These are phyloP conservation scores for Poa annua DNA, from an alignment of 176 grass and related monocot species.

Conservation along the genomic window DNA sequence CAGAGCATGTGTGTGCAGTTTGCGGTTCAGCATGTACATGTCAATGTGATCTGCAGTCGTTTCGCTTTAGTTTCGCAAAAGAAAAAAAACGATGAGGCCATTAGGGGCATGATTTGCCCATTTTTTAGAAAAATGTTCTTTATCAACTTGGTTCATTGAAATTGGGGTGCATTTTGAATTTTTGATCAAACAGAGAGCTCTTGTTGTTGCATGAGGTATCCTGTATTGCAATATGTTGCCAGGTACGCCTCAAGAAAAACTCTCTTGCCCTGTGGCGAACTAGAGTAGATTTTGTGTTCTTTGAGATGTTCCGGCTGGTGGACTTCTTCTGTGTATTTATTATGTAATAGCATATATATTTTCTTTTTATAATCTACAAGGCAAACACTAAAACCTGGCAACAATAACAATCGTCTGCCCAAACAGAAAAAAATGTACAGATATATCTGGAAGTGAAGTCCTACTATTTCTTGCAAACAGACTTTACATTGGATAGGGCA, in stretches of 20 bases:
- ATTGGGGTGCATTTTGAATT: not conserved
- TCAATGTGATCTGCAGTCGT: constrained; percentile 31
- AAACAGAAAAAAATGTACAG: not conserved
- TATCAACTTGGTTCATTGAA: not conserved
- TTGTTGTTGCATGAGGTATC: constrained; percentile 23
- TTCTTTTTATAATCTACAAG: not conserved
- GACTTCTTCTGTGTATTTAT: not conserved
- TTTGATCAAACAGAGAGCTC: not conserved
- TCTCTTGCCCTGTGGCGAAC: not conserved
- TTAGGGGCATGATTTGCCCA: not conserved
- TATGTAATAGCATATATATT: not conserved
- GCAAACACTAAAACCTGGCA: not conserved
- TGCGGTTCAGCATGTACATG: constrained; percentile 38
- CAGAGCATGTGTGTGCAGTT: not conserved
- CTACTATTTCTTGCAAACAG: not conserved
- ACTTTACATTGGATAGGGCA: not conserved
- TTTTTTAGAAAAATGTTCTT: not conserved
- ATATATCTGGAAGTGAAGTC: not conserved
- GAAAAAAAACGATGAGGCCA: not conserved
- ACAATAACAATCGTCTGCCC: not conserved
- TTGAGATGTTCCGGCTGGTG: not conserved
- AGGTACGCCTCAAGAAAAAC: not conserved
- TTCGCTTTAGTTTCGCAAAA: not conserved
- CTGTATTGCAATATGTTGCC: not conserved
- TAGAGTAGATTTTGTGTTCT: not conserved